Conservation (phyloP, 495 filamentous ascomycete genomes). For the Aspergillus nanangensis region DNA sequence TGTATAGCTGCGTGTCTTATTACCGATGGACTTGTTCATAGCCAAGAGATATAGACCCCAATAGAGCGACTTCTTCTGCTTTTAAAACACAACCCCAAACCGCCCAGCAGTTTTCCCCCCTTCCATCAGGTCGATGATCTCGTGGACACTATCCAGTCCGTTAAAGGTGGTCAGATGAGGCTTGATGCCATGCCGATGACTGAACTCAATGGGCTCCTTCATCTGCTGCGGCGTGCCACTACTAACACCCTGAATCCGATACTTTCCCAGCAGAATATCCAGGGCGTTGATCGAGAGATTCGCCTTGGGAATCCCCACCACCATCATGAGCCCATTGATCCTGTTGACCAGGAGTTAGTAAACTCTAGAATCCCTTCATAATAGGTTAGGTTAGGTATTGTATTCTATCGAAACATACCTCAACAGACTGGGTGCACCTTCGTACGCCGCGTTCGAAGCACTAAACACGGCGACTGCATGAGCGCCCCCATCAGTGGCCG, state of each 20-base stretch:
- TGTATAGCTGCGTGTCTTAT: no score
- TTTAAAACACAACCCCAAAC: slow-evolving; percentile 5
- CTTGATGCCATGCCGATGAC: slow-evolving; percentile 10
- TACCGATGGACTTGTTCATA: no score
- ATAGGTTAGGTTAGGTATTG: no score
- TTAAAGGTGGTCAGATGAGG: slow-evolving; percentile 9
- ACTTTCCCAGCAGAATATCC: slow-evolving; percentile 9
- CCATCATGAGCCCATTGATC: slow-evolving; percentile 8
- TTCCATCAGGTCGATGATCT: slow-evolving; percentile 6
- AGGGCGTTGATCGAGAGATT: slow-evolving; percentile 9
- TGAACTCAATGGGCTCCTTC: slow-evolving; percentile 12
- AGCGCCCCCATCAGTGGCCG: slow-evolving; percentile 2
- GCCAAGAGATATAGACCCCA: no score
- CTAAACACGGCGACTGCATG: slow-evolving; percentile 11
- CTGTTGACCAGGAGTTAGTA: no score
- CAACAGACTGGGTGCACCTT: slow-evolving; percentile 1
- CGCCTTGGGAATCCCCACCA: slow-evolving; percentile 5
- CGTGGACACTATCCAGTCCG: slow-evolving; percentile 3
- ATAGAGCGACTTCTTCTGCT: no score
- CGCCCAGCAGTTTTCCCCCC: slow-evolving; percentile 8
- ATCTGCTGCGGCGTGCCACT: slow-evolving; percentile 11
- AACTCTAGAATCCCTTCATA: no score
- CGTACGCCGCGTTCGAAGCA: slow-evolving; percentile 8
- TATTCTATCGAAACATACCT: no score
- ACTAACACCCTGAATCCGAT: slow-evolving; percentile 7